Base-by-base conservation (phyloP, 176 grass and related monocot species). In the Alopecurus myosuroides region DNA sequence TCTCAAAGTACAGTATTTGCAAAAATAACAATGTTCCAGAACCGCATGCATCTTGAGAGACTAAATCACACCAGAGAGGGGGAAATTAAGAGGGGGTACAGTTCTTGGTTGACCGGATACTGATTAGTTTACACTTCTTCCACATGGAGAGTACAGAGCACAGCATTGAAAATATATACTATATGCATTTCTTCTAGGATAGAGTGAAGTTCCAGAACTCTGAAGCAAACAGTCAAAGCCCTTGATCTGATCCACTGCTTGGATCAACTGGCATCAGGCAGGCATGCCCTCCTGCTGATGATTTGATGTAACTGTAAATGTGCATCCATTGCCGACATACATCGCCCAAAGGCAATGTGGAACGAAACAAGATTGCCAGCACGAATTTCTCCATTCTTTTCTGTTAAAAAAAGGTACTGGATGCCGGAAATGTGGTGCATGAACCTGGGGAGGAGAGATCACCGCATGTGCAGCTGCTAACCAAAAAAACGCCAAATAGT, bases 401-500 rank as follows among this genome's bases (percentile, higher is more conserved):
- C 30, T 19, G 31, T 62, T 66, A 19, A 35, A 81, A 60, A 70
- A 56, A 83, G 56, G 23, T 51, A 22, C 18, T 39, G 8, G 40
- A 61, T n/a, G n/a, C n/a, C 28, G 25, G 28, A 55, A 17, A 6
- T 44, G 53, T 74, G 69, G 19, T 29, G 10, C 30, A 3, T 62
- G 26, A 61, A 29, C 28, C 33, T 72, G 67, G 67, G 80, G 57
- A 17, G 67, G 39, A 80, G 80, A 84, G 37, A 76, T 90, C 85
- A 8, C 80, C 41, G 37, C 84, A 84, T 57, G 66, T 82, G n/a
- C 50, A 81, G 48, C 29, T 45, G 61, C 63, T 25, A 42, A 51
- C 72, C 71, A 75, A 63, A 61, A 29, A 80, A 80, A 73, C 49
- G 49, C 20, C 42, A 53, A 53, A 33, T 2, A 51, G 2, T 61